A percentile compares a stretch with the other conserved stretches of the same genome.
phyloP scores from a whole-genome alignment of 441 rosid genomes.

The Gossypium trilobum region DNA sequence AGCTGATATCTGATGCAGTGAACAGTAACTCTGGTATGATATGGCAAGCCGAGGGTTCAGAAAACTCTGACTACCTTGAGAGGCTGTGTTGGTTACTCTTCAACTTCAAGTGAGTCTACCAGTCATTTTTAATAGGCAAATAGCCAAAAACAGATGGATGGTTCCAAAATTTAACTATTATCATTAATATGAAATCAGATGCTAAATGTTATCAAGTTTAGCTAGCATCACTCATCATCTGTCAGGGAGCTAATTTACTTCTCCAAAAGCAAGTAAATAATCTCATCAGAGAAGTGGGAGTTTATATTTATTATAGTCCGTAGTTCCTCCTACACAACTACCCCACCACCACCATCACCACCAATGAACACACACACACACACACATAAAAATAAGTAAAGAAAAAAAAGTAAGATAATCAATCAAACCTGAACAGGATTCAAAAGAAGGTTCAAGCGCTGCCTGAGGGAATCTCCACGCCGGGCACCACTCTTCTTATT shows the following conservation, averaged over 20 bases:
- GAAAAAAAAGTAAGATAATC: background rate
- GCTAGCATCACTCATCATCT: background rate
- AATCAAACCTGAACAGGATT: conserved; percentile 84
- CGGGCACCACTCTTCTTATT: conserved; percentile 98
- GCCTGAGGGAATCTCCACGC: conserved; percentile 72
- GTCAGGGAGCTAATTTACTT: background rate
- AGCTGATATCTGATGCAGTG: background rate
- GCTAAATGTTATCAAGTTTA: background rate
- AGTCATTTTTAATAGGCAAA: background rate
- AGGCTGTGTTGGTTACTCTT: background rate
- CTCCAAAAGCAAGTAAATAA: background rate
- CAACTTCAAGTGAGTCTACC: background rate
- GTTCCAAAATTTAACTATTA: background rate
- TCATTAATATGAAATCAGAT: background rate
- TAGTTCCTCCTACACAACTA: background rate
- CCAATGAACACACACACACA: background rate
- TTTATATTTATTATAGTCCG: background rate
- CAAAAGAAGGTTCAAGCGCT: conserved; percentile 74
- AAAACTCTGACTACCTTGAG: background rate
- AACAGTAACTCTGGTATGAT: background rate
- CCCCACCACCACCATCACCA: background rate
- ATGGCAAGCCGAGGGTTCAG: background rate
- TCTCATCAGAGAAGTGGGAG: background rate
- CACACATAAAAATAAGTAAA: background rate
- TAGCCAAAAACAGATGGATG: background rate